phyloP scores from a whole-genome alignment of 1,284 basidiomycete genomes.

The Vanrija humicola region DNA sequence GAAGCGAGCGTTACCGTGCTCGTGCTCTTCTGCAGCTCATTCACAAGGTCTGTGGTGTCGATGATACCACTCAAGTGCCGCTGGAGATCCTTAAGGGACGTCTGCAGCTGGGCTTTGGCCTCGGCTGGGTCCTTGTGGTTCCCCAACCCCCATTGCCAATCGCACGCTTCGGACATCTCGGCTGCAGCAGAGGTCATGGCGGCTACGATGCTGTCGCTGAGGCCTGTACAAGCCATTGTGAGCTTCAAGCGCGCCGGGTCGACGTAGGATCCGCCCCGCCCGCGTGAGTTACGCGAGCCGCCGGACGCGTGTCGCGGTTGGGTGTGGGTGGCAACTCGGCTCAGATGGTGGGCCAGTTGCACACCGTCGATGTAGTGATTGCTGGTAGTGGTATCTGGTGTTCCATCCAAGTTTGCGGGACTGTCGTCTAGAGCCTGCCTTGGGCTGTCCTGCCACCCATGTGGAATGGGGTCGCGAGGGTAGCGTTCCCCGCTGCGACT shows the following conservation, averaged over 20 bases:
- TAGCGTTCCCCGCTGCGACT: no score
- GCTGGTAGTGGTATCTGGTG: no score
- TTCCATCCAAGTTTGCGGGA: no score
- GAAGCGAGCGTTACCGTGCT: background rate
- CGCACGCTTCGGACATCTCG: conserved; percentile 8
- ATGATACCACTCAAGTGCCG: conserved; percentile 17
- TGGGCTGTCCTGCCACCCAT: no score
- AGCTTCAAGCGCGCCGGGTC: conserved; percentile 2
- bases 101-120: background rate
- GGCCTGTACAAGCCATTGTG: conserved; percentile 1
- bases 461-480: no score
- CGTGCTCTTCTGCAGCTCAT: background rate
- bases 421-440: no score
- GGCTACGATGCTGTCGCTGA: conserved; percentile 8
- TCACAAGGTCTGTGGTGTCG: conserved; percentile 3
- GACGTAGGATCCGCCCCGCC: no score
- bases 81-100: conserved; percentile 6
- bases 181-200: conserved; percentile 2
- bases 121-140: background rate
- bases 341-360: conserved; percentile 9
- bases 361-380: no score
- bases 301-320: background rate
- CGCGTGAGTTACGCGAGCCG: background rate
- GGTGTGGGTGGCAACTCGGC: conserved; percentile 8
- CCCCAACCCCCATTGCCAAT: conserved; percentile 6